These are phyloP conservation scores for Diaporthe longicolla DNA, from an alignment of 2,329 filamentous ascomycete genomes.

Conservation along the genomic window DNA sequence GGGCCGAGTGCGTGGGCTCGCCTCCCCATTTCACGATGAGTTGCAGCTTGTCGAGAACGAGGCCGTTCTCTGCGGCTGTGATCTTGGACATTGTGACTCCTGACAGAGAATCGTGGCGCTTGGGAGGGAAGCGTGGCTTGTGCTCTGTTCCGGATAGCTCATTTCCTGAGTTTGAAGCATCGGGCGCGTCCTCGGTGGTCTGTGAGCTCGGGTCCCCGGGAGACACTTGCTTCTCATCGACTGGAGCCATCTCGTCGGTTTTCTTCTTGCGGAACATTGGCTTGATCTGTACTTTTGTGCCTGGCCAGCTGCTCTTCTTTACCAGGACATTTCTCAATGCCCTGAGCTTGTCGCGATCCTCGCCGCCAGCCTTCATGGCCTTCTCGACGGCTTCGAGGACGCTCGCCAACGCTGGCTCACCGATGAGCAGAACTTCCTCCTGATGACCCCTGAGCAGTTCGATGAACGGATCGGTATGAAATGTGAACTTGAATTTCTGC, in stretches of 20 bases:
- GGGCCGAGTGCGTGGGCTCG: constrained; percentile 95
- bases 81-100: constrained; percentile 94
- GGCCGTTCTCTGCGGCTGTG: constrained; percentile 91
- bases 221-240: constrained; percentile 54
- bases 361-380: constrained; percentile 82
- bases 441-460: constrained; percentile 94
- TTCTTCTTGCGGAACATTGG: constrained; percentile 97
- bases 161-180: constrained; percentile 29
- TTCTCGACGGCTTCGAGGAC: constrained; percentile 89
- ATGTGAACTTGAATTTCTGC: constrained; percentile 99
- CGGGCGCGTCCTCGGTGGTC: constrained; percentile 43
- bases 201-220: constrained; percentile 49
- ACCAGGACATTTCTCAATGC: constrained; percentile 87
- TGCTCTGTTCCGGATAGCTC: constrained; percentile 42
- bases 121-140: constrained; percentile 62
- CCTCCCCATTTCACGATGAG: constrained; percentile 99
- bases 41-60: constrained; percentile 95
- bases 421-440: constrained; percentile 94
- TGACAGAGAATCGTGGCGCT: constrained; percentile 86
- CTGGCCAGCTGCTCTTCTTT: constrained; percentile 94
- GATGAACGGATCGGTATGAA: constrained; percentile 96
- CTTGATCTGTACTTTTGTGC: constrained; percentile 99
- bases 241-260: constrained; percentile 67
- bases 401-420: constrained; percentile 88
- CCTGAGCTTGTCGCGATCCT: constrained; percentile 89